A percentile compares a stretch with the other conserved stretches of the same genome.
These are phyloP conservation scores for Botrytis tulipae DNA, from an alignment of 2,329 filamentous ascomycete species.

Conservation along the genomic window DNA sequence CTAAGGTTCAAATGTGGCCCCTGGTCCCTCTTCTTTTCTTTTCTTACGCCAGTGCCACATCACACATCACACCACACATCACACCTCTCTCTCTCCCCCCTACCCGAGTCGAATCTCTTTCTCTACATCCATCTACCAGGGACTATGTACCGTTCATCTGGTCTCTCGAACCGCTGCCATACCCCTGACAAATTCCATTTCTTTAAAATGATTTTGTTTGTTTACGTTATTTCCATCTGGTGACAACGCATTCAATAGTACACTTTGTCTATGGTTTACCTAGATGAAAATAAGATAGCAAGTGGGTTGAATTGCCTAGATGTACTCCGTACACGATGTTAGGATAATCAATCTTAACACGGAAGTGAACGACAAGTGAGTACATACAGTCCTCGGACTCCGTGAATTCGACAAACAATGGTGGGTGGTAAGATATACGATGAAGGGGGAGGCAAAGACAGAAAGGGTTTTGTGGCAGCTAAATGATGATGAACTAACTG, in stretches of 20 bases:
- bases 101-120: not conserved
- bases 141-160: not conserved
- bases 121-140: not conserved
- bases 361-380: not conserved
- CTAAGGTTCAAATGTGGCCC: not conserved
- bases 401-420: not conserved
- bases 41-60: not conserved
- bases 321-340: not conserved
- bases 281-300: not conserved
- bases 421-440: not conserved
- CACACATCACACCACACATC: not conserved
- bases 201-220: not conserved
- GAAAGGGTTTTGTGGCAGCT: constrained; percentile 1
- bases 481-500: not conserved
- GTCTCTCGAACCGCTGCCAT: not conserved
- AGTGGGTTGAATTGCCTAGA: not conserved
- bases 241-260: constrained; percentile 9
- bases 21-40: not conserved
- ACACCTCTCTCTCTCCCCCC: not conserved
- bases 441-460: not conserved
- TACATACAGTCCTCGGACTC: not conserved
- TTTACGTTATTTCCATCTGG: not conserved
- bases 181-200: not conserved
- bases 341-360: not conserved
- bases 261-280: not conserved